Percentiles rank a stretch among this genome's conserved stretches.
Conservation (phyloP, 306 rosid species). For the Luffa acutangula region DNA sequence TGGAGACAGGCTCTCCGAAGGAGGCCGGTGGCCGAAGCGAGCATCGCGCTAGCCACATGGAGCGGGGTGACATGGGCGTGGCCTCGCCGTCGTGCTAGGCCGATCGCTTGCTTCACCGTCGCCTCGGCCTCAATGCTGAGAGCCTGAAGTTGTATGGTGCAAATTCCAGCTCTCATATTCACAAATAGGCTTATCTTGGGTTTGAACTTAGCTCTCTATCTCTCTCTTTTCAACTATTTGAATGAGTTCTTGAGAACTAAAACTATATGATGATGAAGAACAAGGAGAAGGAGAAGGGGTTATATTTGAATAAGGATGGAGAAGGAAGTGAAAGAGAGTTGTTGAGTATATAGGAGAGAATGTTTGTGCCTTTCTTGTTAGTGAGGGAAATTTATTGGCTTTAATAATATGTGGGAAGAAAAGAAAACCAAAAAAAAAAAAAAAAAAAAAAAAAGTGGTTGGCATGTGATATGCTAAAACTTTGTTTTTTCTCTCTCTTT, state of each 20-base stretch:
- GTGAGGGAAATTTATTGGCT: slow-evolving; percentile 76
- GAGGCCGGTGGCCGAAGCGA: slow-evolving; percentile 55
- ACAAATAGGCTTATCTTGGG: not conserved
- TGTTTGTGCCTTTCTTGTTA: slow-evolving; percentile 87
- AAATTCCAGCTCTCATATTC: slow-evolving; percentile 67
- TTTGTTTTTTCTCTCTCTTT: slow-evolving; percentile 23
- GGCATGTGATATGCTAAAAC: slow-evolving; percentile 27
- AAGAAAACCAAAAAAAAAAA: not conserved
- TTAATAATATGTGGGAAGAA: slow-evolving; percentile 6
- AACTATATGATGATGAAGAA: not conserved
- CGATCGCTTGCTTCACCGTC: slow-evolving; percentile 64
- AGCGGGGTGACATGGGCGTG: slow-evolving; percentile 96
- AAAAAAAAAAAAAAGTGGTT: slow-evolving; percentile 28
- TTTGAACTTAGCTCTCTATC: not conserved
- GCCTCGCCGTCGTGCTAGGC: slow-evolving; percentile 66
- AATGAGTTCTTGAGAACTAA: not conserved
- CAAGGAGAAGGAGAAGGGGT: not conserved
- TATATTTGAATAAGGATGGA: slow-evolving; percentile 15
- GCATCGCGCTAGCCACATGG: slow-evolving; percentile 89
- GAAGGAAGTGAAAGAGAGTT: not conserved
- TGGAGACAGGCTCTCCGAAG: slow-evolving; percentile 72
- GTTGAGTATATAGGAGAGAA: slow-evolving; percentile 29
- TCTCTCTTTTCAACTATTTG: not conserved
- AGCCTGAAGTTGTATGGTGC: slow-evolving; percentile 61
- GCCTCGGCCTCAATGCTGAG: slow-evolving; percentile 52